Conservation (phyloP, 768 basidiomycete species). For the Steccherinum ochraceum region DNA sequence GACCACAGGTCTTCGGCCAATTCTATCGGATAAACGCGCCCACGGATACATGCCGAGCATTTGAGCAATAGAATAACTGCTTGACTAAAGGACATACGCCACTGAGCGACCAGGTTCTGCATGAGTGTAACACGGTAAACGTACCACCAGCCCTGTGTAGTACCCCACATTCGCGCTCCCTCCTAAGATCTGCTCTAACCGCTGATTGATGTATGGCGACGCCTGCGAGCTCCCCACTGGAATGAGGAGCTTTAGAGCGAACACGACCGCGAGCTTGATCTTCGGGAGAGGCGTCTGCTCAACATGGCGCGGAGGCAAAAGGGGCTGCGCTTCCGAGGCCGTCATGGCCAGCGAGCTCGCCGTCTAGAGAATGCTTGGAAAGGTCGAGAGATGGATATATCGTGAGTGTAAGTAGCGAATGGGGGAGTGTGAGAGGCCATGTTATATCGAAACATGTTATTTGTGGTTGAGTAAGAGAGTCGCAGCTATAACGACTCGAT, state of each 20-base stretch:
- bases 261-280: constrained; percentile 46
- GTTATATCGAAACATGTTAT: too few species aligned
- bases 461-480: too few species aligned
- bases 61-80: constrained; percentile 50
- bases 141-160: constrained; percentile 60
- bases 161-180: constrained; percentile 57
- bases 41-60: constrained; percentile 54
- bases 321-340: background rate
- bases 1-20: constrained; percentile 61
- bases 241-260: constrained; percentile 49
- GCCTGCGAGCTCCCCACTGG: constrained; percentile 54
- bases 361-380: too few species aligned
- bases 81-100: constrained; percentile 43
- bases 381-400: too few species aligned
- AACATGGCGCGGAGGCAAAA: background rate
- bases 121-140: too few species aligned
- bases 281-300: constrained; percentile 43
- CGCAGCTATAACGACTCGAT: too few species aligned
- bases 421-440: too few species aligned
- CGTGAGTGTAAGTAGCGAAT: too few species aligned
- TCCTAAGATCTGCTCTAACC: constrained; percentile 46
- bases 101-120: too few species aligned
- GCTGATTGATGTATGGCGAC: constrained; percentile 62
- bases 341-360: too few species aligned
- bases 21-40: constrained; percentile 56